These are phyloP conservation scores for Pyrenula aspistea DNA, from an alignment of 495 filamentous ascomycete species.

Conservation along the genomic window DNA sequence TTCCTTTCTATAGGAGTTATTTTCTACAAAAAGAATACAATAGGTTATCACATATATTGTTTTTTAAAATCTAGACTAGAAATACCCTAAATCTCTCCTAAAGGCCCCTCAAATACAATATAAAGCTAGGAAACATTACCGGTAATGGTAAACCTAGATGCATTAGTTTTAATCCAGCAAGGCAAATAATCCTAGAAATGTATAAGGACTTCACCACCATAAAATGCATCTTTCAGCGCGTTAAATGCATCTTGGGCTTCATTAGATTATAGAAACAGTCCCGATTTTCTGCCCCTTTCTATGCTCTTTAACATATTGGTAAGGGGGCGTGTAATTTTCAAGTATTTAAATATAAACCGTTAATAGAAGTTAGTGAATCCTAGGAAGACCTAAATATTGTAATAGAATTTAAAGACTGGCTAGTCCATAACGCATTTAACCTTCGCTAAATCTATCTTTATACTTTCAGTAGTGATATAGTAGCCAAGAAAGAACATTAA, in stretches of 20 bases:
- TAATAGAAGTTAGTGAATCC: constrained; percentile 3
- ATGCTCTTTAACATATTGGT: background rate
- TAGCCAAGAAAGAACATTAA: constrained; percentile 4
- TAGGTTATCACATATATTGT: too few relatives aligned
- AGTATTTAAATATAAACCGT: constrained; percentile 1
- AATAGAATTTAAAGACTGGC: background rate
- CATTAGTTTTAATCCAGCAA: constrained; percentile 1
- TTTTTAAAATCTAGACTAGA: too few relatives aligned
- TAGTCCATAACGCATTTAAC: background rate
- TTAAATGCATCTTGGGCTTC: background rate
- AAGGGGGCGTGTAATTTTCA: background rate
- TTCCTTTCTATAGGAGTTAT: too few relatives aligned
- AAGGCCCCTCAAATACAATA: too few relatives aligned
- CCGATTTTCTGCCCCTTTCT: background rate
- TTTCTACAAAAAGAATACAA: too few relatives aligned
- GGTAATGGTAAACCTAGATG: background rate
- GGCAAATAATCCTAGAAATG: background rate
- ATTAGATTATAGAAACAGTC: background rate
- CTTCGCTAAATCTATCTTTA: background rate
- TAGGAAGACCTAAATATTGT: background rate
- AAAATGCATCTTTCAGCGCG: background rate
- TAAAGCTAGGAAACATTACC: too few relatives aligned
- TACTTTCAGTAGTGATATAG: background rate
- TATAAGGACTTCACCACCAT: constrained; percentile 2
- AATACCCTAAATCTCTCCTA: too few relatives aligned